Conservation (phyloP, 768 basidiomycete species). For the Lyophyllum shimeji region DNA sequence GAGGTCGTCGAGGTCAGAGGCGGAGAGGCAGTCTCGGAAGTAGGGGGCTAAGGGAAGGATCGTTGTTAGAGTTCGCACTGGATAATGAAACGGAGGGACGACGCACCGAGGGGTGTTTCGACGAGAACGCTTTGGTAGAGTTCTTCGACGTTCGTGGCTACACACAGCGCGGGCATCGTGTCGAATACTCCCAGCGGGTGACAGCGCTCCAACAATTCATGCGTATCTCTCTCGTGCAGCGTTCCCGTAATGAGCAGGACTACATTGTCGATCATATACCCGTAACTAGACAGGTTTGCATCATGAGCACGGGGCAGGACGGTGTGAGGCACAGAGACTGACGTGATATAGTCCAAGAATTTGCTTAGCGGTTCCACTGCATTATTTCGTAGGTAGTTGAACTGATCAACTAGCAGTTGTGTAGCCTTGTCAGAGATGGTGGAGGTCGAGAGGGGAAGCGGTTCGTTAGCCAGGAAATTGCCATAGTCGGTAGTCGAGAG, state of each 20-base stretch:
- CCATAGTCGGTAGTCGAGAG: slow-evolving; percentile 97
- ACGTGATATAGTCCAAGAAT: slow-evolving; percentile 99
- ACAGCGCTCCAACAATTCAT: slow-evolving; percentile 94
- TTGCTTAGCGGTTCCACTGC: slow-evolving; percentile 88
- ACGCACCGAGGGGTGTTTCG: slow-evolving; percentile 93
- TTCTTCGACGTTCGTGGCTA: slow-evolving; percentile 98
- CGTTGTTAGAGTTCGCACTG: slow-evolving; percentile 1
- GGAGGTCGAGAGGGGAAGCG: slow-evolving; percentile 88
- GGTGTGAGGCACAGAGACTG: slow-evolving; percentile 31
- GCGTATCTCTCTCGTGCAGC: slow-evolving; percentile 94
- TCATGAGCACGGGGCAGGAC: background rate
- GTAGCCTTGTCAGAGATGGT: slow-evolving; percentile 98
- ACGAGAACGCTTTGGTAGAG: slow-evolving; percentile 95
- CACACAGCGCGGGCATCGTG: slow-evolving; percentile 98
- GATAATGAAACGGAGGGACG: slow-evolving; percentile 23
- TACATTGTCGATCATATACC: slow-evolving; percentile 99
- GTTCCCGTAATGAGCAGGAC: slow-evolving; percentile 97
- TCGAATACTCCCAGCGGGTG: slow-evolving; percentile 97
- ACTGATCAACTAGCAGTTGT: slow-evolving; percentile 93
- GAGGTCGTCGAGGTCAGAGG: slow-evolving; percentile 94
- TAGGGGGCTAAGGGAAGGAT: slow-evolving; percentile 66
- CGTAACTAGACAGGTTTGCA: slow-evolving; percentile 60
- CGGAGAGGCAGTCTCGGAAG: slow-evolving; percentile 94
- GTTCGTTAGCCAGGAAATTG: slow-evolving; percentile 96
- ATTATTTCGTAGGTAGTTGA: slow-evolving; percentile 90